phyloP scores from a whole-genome alignment of 345 rosid species.

The Brassica carinata region DNA sequence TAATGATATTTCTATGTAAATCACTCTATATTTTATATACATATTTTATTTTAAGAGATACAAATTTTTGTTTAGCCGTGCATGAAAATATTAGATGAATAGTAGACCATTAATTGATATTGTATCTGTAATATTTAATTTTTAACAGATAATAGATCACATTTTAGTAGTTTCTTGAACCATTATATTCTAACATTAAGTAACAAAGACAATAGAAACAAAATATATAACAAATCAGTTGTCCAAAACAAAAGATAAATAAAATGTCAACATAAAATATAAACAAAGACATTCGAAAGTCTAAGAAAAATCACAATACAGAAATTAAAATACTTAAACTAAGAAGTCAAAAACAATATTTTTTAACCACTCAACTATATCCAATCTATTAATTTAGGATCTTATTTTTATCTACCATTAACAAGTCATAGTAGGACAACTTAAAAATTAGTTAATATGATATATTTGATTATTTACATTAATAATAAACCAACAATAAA shows the following conservation, averaged over 20 bases:
- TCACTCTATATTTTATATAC: too few relatives aligned
- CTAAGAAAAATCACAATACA: neutral
- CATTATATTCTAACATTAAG: neutral
- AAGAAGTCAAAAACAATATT: neutral
- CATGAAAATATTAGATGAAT: neutral
- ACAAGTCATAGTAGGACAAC: too few relatives aligned
- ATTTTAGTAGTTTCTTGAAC: neutral
- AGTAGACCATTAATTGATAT: neutral
- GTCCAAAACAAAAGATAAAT: neutral
- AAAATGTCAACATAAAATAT: neutral
- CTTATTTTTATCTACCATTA: too few relatives aligned
- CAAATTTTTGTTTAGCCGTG: too few relatives aligned
- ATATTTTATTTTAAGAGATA: too few relatives aligned
- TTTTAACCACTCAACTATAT: neutral
- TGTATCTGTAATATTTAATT: neutral
- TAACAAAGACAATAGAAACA: neutral
- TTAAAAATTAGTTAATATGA: too few relatives aligned
- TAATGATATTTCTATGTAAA: too few relatives aligned
- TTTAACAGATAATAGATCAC: neutral
- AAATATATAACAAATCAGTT: neutral
- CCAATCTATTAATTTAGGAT: too few relatives aligned
- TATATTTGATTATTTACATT: too few relatives aligned
- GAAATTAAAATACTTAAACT: neutral
- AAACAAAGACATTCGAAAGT: neutral
- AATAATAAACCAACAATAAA: too few relatives aligned